Evolutionary conservation across 176 grass and related monocot species (phyloP), one percentile per base, ranked within the genome.

Genomic region (Pontederia crassipes): DNA sequence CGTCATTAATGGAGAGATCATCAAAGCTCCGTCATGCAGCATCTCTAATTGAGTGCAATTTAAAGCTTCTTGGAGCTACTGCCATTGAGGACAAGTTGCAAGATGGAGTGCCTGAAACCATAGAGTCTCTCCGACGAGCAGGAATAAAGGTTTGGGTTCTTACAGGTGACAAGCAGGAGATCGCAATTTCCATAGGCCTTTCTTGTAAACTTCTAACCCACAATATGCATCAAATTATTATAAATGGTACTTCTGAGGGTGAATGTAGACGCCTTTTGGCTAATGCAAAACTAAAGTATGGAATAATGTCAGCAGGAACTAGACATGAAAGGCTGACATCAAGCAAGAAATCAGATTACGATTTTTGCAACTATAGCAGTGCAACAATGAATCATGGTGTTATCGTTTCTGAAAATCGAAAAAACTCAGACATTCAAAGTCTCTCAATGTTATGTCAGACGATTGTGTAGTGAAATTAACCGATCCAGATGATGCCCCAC

Each of bases 101-200:
- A 74, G 86, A 95, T 81, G 91, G 91, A 68, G 91, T 95, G 61
- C 91, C 91, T 74, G 91, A 95, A 71, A 80, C 86, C 47, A 95
- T 95, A 62, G 91, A 95, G 61, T 84, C 86, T 54, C 76, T 95
- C 54, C 55, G 91, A 52, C 91, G 90, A 59, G 91, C 91, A 71
- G 91, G 91, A 70, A 90, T 95, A 45, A 95, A 95, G 73, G 86
- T 95, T 49, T 95, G 91, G 91, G 91, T 95, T 84, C 80, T 95
- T 16, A 95, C 91, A 14, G 91, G 91, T 54, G 91, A 95, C 84
- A 95, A 95, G 72, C 91, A 95, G 72, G 91, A 95, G 79, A 95
- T 86, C 51, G 86, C 91, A 72, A 95, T 95, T 83, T 95, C 91
- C 0, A 95, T 95, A 62, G 91, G 80, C 74, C 68, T 90, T 68